Evolutionary conservation across 2,329 filamentous ascomycete genomes (phyloP).

Genomic region (Aspergillus hiratsukae): DNA sequence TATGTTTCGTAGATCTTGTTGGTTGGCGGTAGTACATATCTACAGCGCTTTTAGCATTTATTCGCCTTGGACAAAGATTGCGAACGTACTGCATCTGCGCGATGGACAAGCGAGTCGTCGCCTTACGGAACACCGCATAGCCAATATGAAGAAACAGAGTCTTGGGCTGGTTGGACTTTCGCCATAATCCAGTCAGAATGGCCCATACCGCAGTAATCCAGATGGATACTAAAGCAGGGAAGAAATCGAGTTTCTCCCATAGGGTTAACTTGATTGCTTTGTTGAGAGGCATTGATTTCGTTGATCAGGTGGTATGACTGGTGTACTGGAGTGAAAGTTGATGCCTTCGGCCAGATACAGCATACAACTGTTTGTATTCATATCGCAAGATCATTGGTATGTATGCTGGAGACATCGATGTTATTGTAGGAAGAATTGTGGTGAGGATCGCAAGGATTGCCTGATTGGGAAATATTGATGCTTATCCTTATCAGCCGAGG

Average conservation of each 20-base stretch:
- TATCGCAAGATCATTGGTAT: neutral
- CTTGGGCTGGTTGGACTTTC: conserved; percentile 25
- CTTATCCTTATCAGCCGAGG: neutral
- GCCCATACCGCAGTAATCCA: conserved; percentile 24
- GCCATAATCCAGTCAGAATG: conserved; percentile 24
- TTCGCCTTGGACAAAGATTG: neutral
- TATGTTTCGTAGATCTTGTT: conserved; percentile 28
- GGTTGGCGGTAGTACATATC: conserved; percentile 19
- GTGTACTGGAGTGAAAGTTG: neutral
- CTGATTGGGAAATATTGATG: conserved; percentile 11
- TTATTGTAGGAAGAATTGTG: neutral
- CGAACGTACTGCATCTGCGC: conserved; percentile 28
- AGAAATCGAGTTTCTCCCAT: conserved; percentile 26
- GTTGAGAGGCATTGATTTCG: conserved; percentile 14
- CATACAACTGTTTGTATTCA: neutral
- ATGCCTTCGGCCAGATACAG: neutral
- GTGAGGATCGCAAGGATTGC: conserved; percentile 16
- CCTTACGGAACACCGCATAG: conserved; percentile 32
- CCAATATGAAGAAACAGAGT: conserved; percentile 30
- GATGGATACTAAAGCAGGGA: conserved; percentile 29
- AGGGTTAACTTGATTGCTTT: conserved; percentile 22
- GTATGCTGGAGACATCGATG: neutral
- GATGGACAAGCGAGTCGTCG: conserved; percentile 22
- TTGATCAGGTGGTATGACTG: neutral
- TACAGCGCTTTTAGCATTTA: conserved; percentile 1